Evolutionary conservation across 2,329 filamentous ascomycete genomes (phyloP).

Genomic region (Leptographium radiaticola): DNA sequence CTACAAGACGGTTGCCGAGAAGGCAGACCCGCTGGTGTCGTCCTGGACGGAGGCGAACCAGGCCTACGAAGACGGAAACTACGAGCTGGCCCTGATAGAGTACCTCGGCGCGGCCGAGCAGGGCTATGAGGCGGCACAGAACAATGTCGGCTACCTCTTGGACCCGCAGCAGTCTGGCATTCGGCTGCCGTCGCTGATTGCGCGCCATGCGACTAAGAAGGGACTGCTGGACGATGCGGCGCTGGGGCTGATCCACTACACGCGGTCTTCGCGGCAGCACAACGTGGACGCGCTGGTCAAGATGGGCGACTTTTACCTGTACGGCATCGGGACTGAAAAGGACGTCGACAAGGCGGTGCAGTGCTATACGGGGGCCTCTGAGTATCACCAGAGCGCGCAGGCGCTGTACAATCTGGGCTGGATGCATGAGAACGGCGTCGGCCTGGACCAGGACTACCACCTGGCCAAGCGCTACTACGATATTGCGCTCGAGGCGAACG

Average conservation of each 20-base stretch:
- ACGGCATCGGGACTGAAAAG: conserved; percentile 58
- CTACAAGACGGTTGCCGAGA: conserved; percentile 70
- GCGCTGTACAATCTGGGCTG: conserved; percentile 95
- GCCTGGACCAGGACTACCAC: conserved; percentile 89
- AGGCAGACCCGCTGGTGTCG: conserved; percentile 59
- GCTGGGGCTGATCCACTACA: conserved; percentile 85
- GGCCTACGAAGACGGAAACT: conserved; percentile 66
- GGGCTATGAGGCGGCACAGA: conserved; percentile 79
- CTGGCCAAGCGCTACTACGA: conserved; percentile 96
- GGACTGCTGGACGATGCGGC: conserved; percentile 36
- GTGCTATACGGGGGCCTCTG: conserved; percentile 85
- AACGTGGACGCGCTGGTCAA: conserved; percentile 94
- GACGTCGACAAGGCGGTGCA: conserved; percentile 79
- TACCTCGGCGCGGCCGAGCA: conserved; percentile 86
- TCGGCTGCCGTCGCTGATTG: conserved; percentile 39
- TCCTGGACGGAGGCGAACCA: conserved; percentile 73
- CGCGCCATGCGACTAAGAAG: conserved; percentile 9
- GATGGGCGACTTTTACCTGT: conserved; percentile 95
- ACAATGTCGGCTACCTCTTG: conserved; percentile 78
- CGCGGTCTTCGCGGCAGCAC: conserved; percentile 78
- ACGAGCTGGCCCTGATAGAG: conserved; percentile 65
- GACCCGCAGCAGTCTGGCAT: conserved; percentile 57
- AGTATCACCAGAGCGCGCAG: conserved; percentile 84
- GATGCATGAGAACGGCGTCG: conserved; percentile 98
- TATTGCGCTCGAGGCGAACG: conserved; percentile 77